Percentiles rank a stretch among this genome's conserved stretches.
phyloP scores from a whole-genome alignment of 495 filamentous ascomycete species.

The Xylaria longipes region DNA sequence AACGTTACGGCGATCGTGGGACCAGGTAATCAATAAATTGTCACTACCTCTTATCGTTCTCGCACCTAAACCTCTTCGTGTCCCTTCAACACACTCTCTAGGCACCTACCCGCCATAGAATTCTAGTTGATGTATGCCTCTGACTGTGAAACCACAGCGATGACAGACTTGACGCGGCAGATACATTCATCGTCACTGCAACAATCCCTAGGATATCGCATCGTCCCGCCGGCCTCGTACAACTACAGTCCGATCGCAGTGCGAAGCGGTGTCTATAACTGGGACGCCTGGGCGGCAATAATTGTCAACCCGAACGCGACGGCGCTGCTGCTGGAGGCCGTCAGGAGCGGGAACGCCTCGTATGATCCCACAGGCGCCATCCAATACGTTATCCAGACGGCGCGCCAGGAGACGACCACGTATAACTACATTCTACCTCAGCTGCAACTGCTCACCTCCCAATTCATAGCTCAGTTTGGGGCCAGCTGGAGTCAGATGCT shows the following conservation, averaged over 20 bases:
- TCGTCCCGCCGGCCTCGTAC: constrained; percentile 60
- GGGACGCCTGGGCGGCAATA: constrained; percentile 67
- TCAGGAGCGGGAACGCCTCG: constrained; percentile 61
- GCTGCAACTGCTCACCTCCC: constrained; percentile 51
- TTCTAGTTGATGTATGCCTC: neutral
- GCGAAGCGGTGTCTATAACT: constrained; percentile 66
- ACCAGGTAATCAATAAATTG: constrained; percentile 42
- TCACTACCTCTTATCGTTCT: neutral
- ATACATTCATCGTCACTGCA: constrained; percentile 41
- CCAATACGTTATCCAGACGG: constrained; percentile 64
- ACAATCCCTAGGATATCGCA: constrained; percentile 56
- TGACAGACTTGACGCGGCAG: constrained; percentile 51
- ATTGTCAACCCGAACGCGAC: constrained; percentile 73
- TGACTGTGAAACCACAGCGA: neutral
- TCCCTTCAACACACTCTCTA: neutral
- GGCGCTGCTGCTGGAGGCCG: constrained; percentile 61
- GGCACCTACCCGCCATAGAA: neutral
- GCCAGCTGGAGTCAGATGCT: constrained; percentile 57
- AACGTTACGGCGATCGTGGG: constrained; percentile 60
- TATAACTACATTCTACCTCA: constrained; percentile 61
- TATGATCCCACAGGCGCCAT: constrained; percentile 70
- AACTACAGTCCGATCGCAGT: constrained; percentile 64
- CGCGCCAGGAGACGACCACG: constrained; percentile 63
- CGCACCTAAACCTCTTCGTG: neutral
- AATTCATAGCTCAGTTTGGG: constrained; percentile 58